Conservation (phyloP, 352 stramenopile genomes). For the Phytopythium mirpurense region DNA sequence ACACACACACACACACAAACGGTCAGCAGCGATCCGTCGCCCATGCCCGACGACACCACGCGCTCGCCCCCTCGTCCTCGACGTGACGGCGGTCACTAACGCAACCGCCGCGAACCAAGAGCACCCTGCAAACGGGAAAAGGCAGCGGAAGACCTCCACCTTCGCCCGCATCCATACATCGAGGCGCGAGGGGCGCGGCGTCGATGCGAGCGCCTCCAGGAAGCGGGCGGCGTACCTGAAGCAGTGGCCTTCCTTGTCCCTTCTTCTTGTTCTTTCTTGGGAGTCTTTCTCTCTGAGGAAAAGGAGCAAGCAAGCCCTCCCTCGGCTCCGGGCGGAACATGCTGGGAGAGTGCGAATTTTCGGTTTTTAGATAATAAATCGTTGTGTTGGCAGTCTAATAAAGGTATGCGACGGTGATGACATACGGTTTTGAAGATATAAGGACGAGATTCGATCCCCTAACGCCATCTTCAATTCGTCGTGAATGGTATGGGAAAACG, state of each 20-base stretch:
- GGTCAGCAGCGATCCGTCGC: neutral
- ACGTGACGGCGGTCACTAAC: slow-evolving; percentile 1
- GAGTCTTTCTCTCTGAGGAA: neutral
- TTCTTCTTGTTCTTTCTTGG: neutral
- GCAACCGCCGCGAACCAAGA: slow-evolving; percentile 10
- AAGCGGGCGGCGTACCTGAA: neutral
- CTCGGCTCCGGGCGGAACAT: neutral
- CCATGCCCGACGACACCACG: neutral
- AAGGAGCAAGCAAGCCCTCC: neutral
- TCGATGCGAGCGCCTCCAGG: neutral
- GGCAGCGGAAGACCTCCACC: neutral
- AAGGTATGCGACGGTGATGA: too few relatives aligned
- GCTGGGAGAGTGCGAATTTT: too few relatives aligned
- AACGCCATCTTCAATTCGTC: slow-evolving; percentile 9
- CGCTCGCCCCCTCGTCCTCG: neutral
- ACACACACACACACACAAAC: too few relatives aligned
- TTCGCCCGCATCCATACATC: neutral
- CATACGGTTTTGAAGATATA: too few relatives aligned
- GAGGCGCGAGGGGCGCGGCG: neutral
- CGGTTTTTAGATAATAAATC: too few relatives aligned
- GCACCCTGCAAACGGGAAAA: neutral
- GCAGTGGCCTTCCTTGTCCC: neutral
- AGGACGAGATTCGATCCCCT: slow-evolving; percentile 16
- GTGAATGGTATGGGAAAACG: neutral
- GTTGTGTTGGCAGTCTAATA: too few relatives aligned